phyloP scores from a whole-genome alignment of 306 rosid species.

The Quercus cerris region DNA sequence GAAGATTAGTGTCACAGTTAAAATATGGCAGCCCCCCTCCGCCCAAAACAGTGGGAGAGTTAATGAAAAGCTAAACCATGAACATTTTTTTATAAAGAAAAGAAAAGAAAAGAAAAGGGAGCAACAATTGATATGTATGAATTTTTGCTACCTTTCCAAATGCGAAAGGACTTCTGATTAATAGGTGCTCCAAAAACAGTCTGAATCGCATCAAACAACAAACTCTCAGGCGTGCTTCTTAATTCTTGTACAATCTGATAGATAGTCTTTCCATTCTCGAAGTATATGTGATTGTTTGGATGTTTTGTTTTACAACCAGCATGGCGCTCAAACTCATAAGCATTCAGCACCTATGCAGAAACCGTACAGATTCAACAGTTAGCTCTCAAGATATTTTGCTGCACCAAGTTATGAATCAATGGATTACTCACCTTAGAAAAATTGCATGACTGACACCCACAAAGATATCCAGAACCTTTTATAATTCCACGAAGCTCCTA shows the following conservation, averaged over 20 bases:
- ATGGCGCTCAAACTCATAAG: conserved; percentile 79
- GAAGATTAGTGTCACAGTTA: background rate
- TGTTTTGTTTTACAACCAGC: conserved; percentile 86
- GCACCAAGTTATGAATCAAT: conserved; percentile 5
- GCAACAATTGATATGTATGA: background rate
- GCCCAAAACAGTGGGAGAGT: too few species aligned
- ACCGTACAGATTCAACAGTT: background rate
- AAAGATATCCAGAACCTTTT: conserved; percentile 82
- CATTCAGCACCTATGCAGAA: conserved; percentile 60
- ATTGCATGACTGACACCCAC: conserved; percentile 75
- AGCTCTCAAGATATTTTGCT: background rate
- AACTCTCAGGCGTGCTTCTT: conserved; percentile 71
- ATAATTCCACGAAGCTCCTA: conserved; percentile 83
- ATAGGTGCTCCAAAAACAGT: conserved; percentile 79
- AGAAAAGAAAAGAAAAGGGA: background rate
- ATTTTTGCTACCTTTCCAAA: conserved; percentile 64
- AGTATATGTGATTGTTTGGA: conserved; percentile 85
- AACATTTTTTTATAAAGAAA: background rate
- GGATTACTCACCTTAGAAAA: conserved; percentile 50
- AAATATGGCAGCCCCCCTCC: background rate
- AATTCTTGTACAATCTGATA: conserved; percentile 84
- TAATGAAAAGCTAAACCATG: too few species aligned
- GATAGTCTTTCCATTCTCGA: conserved; percentile 81
- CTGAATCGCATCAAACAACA: conserved; percentile 73
- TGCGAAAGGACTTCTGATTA: conserved; percentile 75